A percentile compares a stretch with the other conserved stretches of the same genome.
These are phyloP conservation scores for Dactylellina sp. DNA, from an alignment of 2,329 filamentous ascomycete species.

Conservation along the genomic window DNA sequence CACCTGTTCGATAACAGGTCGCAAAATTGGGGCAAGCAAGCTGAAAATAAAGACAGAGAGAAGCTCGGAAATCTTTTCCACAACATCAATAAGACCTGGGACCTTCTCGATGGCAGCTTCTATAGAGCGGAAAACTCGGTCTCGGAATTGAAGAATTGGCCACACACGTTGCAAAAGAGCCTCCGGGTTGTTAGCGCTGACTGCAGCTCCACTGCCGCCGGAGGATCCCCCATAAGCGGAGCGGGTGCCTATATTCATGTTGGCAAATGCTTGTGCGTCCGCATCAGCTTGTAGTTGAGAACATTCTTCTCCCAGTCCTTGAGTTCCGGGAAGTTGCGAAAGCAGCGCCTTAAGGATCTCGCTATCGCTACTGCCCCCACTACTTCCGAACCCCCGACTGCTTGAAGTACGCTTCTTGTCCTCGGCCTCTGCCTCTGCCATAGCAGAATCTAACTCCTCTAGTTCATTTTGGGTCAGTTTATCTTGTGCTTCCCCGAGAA, in stretches of 20 bases:
- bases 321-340: constrained; percentile 78
- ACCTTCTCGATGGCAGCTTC: constrained; percentile 88
- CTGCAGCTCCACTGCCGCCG: constrained; percentile 12
- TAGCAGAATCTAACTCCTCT: constrained; percentile 79
- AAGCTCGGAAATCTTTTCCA: constrained; percentile 93
- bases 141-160: constrained; percentile 91
- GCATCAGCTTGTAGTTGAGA: constrained; percentile 81
- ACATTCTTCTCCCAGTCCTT: constrained; percentile 80
- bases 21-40: constrained; percentile 88
- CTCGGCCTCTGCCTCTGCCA: constrained; percentile 74
- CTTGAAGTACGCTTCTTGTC: constrained; percentile 61
- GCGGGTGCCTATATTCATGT: constrained; percentile 70
- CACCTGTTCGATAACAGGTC: constrained; percentile 88
- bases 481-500: constrained; percentile 78
- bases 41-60: constrained; percentile 92
- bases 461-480: constrained; percentile 88
- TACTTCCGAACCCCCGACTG: constrained; percentile 39
- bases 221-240: constrained; percentile 27
- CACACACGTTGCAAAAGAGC: constrained; percentile 86
- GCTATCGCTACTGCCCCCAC: constrained; percentile 63
- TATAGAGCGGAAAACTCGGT: constrained; percentile 90
- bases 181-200: constrained; percentile 67
- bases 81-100: constrained; percentile 80
- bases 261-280: constrained; percentile 78
- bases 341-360: constrained; percentile 83